Evolutionary conservation across 1,284 basidiomycete species (phyloP).

Genomic region (Cerioporus squamosus): DNA sequence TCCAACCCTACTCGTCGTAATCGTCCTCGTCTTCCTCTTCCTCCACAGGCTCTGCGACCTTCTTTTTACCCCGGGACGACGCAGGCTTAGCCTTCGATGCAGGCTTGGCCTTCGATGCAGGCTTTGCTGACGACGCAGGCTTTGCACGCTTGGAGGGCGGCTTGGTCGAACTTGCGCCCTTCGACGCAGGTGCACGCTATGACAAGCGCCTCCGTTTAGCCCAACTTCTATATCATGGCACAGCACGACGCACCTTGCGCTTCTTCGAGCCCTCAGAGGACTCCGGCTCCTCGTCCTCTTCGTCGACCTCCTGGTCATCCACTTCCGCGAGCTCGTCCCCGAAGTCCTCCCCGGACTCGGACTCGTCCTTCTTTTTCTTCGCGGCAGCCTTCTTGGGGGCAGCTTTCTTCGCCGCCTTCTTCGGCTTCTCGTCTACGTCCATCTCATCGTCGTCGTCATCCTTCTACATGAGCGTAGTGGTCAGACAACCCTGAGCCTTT

Average conservation of each 20-base stretch:
- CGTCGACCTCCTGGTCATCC: conserved; percentile 37
- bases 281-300: conserved; percentile 34
- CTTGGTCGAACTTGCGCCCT: conserved; percentile 27
- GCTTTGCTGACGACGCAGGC: conserved; percentile 26
- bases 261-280: conserved; percentile 33
- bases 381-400: conserved; percentile 37
- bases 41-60: conserved; percentile 26
- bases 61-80: conserved; percentile 29
- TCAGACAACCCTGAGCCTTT: neutral
- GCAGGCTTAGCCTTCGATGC: conserved; percentile 28
- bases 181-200: conserved; percentile 33
- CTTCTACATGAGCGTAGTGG: conserved; percentile 14
- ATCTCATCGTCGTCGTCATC: conserved; percentile 32
- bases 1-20: too few species aligned
- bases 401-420: conserved; percentile 40
- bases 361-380: conserved; percentile 39
- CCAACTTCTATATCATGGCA: neutral
- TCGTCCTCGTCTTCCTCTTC: conserved; percentile 27
- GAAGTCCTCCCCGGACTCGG: conserved; percentile 42
- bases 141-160: conserved; percentile 35
- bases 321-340: conserved; percentile 38
- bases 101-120: conserved; percentile 27
- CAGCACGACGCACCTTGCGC: conserved; percentile 37
- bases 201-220: neutral
- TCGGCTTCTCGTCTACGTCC: conserved; percentile 41